phyloP scores from a whole-genome alignment of 176 grass and related monocot species.

The Otatea glauca region DNA sequence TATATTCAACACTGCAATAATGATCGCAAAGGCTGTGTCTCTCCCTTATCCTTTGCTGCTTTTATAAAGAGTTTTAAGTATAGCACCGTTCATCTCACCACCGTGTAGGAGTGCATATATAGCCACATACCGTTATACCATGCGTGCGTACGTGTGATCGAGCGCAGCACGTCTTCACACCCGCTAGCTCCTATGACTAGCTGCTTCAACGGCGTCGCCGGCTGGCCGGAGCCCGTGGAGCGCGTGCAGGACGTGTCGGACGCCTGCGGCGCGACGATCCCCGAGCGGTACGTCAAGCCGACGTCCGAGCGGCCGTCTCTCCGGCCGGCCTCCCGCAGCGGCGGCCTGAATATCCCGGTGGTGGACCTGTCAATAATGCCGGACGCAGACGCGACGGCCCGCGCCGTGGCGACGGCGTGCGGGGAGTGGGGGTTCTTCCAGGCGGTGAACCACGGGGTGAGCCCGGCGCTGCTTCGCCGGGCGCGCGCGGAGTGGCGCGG shows the following conservation, averaged over 20 bases:
- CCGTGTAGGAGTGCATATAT: slow-evolving; percentile 25
- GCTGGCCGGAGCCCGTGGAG: slow-evolving; percentile 82
- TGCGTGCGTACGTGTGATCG: slow-evolving; percentile 5
- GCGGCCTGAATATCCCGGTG: slow-evolving; percentile 55
- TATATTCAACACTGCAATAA: slow-evolving; percentile 47
- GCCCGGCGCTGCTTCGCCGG: slow-evolving; percentile 47
- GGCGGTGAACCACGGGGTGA: slow-evolving; percentile 84
- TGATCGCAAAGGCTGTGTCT: slow-evolving; percentile 38
- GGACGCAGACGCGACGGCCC: slow-evolving; percentile 33
- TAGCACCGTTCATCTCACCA: slow-evolving; percentile 15
- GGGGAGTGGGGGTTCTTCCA: slow-evolving; percentile 87
- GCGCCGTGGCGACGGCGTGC: slow-evolving; percentile 60
- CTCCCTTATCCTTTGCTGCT: slow-evolving; percentile 48
- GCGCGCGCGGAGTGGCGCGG: slow-evolving; percentile 55
- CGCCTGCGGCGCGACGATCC: slow-evolving; percentile 57
- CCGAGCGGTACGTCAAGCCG: slow-evolving; percentile 71
- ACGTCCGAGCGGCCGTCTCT: slow-evolving; percentile 50
- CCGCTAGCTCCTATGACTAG: slow-evolving; percentile 24
- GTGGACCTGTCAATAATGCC: slow-evolving; percentile 69
- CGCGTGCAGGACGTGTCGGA: slow-evolving; percentile 73
- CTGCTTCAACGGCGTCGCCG: slow-evolving; percentile 68
- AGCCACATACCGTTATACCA: not conserved
- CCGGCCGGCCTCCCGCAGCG: not conserved
- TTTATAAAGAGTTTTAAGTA: slow-evolving; percentile 43
- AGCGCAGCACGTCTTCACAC: not conserved